Evolutionary conservation across 2,329 filamentous ascomycete species (phyloP).

Genomic region (Chaetomium olivaceum): DNA sequence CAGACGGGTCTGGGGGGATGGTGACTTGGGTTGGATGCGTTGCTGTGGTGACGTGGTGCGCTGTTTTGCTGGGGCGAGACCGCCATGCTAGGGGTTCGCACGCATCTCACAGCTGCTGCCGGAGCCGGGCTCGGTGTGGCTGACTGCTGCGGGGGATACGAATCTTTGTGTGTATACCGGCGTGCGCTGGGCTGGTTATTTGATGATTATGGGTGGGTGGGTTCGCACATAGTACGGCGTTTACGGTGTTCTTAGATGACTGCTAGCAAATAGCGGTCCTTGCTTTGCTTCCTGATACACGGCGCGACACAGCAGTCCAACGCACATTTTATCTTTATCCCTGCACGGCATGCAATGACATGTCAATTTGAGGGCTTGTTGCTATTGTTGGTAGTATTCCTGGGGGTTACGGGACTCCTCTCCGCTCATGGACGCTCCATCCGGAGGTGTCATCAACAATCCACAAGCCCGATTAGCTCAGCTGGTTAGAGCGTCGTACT

Average conservation of each 20-base stretch:
- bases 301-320: neutral
- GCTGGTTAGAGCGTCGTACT: constrained; percentile 31
- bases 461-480: constrained; percentile 28
- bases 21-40: neutral
- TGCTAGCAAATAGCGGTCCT: neutral
- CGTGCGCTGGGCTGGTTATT: neutral
- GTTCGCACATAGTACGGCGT: neutral
- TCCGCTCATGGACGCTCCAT: neutral
- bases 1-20: too few species aligned
- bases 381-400: neutral
- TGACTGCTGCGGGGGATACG: neutral
- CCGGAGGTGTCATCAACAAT: neutral
- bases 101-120: too few species aligned
- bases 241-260: neutral
- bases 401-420: neutral
- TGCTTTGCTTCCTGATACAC: neutral
- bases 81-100: neutral
- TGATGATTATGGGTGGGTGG: neutral
- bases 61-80: neutral
- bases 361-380: neutral
- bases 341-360: neutral
- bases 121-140: too few species aligned
- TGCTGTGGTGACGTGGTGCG: neutral
- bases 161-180: neutral
- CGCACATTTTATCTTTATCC: neutral